Base-by-base conservation (phyloP, 176 grass and related monocot species). In the Oryza glaberrima region DNA sequence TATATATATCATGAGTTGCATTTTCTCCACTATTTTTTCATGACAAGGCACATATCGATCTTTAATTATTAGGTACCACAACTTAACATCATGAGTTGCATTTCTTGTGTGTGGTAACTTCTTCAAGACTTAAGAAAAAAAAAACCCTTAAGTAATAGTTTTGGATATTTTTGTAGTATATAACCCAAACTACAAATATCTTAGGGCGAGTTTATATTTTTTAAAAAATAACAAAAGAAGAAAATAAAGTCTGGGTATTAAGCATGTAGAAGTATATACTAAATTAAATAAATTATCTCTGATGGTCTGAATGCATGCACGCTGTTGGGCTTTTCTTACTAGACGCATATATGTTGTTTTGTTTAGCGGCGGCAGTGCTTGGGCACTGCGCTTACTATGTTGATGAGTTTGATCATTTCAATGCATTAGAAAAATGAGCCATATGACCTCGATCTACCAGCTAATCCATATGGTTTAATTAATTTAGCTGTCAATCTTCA, bases 401-500 rank as follows among this genome's bases (percentile, higher is more conserved):
- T 43, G 40, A n/a, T 63, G 58, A 63, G 19, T 43, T 43, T n/a
- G 38, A 22, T 71, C 69, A 43, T 10, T 71, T 22, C 3, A 6
- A 71, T 11, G 9, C 34, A 71, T 43, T n/a, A 71, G 41, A 70
- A 71, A 43, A 36, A 1, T 5, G 69, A 43, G 13, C 17, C 35
- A 70, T 41, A 41, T 41, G 68, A 41, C 67, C 35, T 70, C 68
- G 35, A 70, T 70, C 17, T 38, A 70, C 19, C 38, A 44, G 69
- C 19, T 43, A 25, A 58, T 58, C 54, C 7, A 22, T 23, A 43
- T 22, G 35, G 38, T 23, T 73, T 40, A 40, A 40, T 40, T 40
- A 40, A 40, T 40, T 73, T 73, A 73, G 11, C 70, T 25, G n/a
- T 47, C 70, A 47, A 26, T 73, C 70, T 73, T 72, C n/a, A 73